These are phyloP conservation scores for Phellopilus nigrolimitatus DNA, from an alignment of 1,284 basidiomycete species.

Conservation along the genomic window DNA sequence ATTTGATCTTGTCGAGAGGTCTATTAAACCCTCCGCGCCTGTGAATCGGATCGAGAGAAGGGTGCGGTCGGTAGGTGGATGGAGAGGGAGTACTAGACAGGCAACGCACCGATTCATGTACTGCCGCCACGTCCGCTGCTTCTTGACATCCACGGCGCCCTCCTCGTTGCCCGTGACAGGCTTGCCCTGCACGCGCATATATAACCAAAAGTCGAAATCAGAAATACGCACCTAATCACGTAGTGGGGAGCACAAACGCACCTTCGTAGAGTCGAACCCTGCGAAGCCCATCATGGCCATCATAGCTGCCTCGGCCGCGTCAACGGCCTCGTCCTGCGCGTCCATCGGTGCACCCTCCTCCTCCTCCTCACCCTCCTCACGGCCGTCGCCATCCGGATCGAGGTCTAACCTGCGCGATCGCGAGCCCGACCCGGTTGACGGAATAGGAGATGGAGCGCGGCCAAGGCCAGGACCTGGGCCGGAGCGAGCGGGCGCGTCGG, in stretches of 20 bases:
- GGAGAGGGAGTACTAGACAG: constrained; percentile 18
- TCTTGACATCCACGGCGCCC: constrained; percentile 74
- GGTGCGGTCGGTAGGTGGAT: background rate
- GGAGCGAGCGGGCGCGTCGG: too few species aligned
- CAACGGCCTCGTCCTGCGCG: too few species aligned
- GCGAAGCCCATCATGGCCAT: constrained; percentile 87
- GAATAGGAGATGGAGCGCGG: too few species aligned
- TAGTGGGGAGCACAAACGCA: constrained; percentile 31
- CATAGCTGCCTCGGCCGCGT: constrained; percentile 75
- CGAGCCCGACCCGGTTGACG: constrained; percentile 19
- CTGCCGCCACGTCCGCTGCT: constrained; percentile 91
- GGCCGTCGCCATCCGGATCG: constrained; percentile 37
- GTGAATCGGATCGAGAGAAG: constrained; percentile 10
- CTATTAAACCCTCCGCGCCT: constrained; percentile 92
- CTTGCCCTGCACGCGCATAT: constrained; percentile 53
- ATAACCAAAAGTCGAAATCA: background rate
- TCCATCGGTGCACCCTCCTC: constrained; percentile 61
- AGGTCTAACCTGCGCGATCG: constrained; percentile 24
- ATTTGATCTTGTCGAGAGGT: constrained; percentile 70
- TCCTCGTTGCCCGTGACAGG: constrained; percentile 79
- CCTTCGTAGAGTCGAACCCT: constrained; percentile 90
- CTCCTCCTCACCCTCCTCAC: constrained; percentile 36
- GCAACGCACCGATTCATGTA: constrained; percentile 82
- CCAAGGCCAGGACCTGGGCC: too few species aligned
- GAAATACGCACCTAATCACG: background rate